A percentile compares a stretch with the other conserved stretches of the same genome.
phyloP scores from a whole-genome alignment of 805 yeast species.

The Saccharomycopsis sp. region DNA sequence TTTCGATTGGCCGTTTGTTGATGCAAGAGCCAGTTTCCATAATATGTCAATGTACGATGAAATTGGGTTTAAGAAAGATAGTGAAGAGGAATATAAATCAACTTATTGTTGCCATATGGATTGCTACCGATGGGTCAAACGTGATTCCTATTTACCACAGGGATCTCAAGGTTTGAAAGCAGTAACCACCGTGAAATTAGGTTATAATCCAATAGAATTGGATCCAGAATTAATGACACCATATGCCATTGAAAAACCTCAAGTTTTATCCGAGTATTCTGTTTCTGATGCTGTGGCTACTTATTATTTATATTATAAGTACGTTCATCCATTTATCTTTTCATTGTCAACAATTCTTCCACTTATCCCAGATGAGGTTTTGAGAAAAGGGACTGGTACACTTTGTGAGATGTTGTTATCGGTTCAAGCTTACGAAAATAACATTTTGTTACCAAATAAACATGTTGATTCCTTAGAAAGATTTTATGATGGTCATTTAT shows the following conservation, averaged over 20 bases:
- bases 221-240: slow-evolving; percentile 99
- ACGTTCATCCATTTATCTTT: slow-evolving; percentile 94
- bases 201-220: slow-evolving; percentile 92
- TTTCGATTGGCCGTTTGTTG: slow-evolving; percentile 99
- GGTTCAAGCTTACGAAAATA: slow-evolving; percentile 85
- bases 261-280: slow-evolving; percentile 87
- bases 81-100: slow-evolving; percentile 89
- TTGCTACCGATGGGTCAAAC: slow-evolving; percentile 94
- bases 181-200: slow-evolving; percentile 90
- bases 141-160: slow-evolving; percentile 96
- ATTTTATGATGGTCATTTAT: slow-evolving; percentile 87
- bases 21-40: slow-evolving; percentile 75
- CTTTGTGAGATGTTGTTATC: slow-evolving; percentile 94
- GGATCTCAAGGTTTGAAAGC: slow-evolving; percentile 98
- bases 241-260: slow-evolving; percentile 92
- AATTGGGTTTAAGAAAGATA: slow-evolving; percentile 87
- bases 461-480: slow-evolving; percentile 91
- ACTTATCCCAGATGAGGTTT: slow-evolving; percentile 89
- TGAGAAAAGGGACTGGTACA: slow-evolving; percentile 97
- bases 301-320: slow-evolving; percentile 89
- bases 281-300: slow-evolving; percentile 99
- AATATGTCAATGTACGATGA: slow-evolving; percentile 86
- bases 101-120: slow-evolving; percentile 95
- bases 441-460: slow-evolving; percentile 84
- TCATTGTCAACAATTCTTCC: slow-evolving; percentile 95